Conservation (phyloP, 108 stramenopile species). For the Schizochytrium sp. region DNA sequence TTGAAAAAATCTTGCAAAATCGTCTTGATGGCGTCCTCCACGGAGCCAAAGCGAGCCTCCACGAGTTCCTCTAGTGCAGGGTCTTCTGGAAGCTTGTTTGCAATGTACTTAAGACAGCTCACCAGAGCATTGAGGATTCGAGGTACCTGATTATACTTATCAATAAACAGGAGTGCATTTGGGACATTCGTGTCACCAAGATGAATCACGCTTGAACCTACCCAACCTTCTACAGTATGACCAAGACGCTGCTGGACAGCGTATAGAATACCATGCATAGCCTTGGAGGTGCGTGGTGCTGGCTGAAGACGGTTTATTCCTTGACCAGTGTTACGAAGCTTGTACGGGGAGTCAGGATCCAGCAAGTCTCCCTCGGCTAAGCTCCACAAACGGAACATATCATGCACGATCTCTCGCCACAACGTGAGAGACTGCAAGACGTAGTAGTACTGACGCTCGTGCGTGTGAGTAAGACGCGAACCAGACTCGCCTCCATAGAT, state of each 20-base stretch:
- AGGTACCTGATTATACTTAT: constrained; percentile 88
- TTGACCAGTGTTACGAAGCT: constrained; percentile 84
- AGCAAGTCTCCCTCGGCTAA: constrained; percentile 85
- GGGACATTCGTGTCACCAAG: constrained; percentile 89
- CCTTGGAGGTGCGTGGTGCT: constrained; percentile 81
- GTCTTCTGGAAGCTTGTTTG: constrained; percentile 75
- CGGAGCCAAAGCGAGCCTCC: constrained; percentile 78
- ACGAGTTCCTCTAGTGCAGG: constrained; percentile 73
- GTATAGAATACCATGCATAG: constrained; percentile 79
- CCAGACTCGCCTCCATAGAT: constrained; percentile 81
- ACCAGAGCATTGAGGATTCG: constrained; percentile 85
- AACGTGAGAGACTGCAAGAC: constrained; percentile 82
- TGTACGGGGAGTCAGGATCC: constrained; percentile 73
- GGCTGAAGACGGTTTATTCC: constrained; percentile 85
- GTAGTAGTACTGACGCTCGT: constrained; percentile 85
- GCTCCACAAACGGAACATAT: constrained; percentile 87
- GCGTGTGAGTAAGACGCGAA: constrained; percentile 82
- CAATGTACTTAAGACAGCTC: constrained; percentile 77
- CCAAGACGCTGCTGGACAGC: constrained; percentile 71
- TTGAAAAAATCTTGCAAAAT: constrained; percentile 87
- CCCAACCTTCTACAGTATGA: constrained; percentile 71
- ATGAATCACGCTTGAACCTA: constrained; percentile 84
- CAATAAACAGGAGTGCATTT: constrained; percentile 85
- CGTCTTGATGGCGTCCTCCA: constrained; percentile 78
- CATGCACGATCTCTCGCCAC: constrained; percentile 84